Evolutionary conservation across 306 rosid species (phyloP).

Genomic region (Pyrus communis): DNA sequence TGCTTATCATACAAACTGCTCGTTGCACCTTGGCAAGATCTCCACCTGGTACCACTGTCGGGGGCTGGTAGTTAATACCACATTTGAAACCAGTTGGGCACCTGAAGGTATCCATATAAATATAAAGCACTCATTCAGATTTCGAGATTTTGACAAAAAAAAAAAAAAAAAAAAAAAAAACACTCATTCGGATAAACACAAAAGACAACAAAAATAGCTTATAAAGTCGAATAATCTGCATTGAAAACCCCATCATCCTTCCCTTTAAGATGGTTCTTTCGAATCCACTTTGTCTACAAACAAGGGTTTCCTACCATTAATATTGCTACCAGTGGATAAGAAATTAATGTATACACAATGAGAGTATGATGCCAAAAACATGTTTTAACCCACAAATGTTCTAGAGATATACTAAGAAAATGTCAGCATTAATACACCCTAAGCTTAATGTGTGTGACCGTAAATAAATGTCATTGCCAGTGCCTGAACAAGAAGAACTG

Average conservation of each 20-base stretch:
- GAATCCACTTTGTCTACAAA: background rate
- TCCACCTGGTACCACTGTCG: conserved; percentile 70
- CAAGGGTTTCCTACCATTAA: background rate
- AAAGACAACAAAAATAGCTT: background rate
- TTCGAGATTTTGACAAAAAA: too few relatives aligned
- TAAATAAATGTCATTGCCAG: background rate
- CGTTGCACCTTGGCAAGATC: conserved; percentile 68
- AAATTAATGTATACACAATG: background rate
- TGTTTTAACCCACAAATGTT: background rate
- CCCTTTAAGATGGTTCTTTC: background rate
- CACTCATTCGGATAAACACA: background rate
- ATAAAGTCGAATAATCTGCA: background rate
- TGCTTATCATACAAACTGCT: conserved; percentile 75
- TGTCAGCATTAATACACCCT: background rate
- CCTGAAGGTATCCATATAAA: conserved; percentile 22
- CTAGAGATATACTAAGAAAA: background rate
- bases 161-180: background rate
- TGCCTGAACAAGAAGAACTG: background rate
- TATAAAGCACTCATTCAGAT: too few relatives aligned
- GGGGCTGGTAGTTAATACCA: conserved; percentile 72
- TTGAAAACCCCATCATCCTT: background rate
- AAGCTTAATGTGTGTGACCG: background rate
- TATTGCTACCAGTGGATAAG: background rate
- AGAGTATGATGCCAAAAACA: background rate
- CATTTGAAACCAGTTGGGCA: conserved; percentile 90